These are phyloP conservation scores for Plasmodium sp. DNA, from an alignment of 169 alveolate species.

Conservation along the genomic window DNA sequence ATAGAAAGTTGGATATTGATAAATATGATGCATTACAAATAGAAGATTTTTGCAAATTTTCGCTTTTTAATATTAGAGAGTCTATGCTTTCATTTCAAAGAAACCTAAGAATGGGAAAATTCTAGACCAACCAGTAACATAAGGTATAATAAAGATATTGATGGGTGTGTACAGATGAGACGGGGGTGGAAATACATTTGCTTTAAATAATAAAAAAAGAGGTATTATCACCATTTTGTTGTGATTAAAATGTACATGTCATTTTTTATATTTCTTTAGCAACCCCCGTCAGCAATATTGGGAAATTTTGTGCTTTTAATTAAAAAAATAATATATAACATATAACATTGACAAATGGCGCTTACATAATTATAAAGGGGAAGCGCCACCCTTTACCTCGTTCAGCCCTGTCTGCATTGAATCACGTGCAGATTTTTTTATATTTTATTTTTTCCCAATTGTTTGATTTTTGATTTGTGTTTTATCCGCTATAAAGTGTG, in stretches of 20 bases:
- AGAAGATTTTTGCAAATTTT: constrained; percentile 4
- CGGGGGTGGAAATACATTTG: background rate
- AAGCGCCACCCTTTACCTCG: background rate
- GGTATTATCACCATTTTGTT: background rate
- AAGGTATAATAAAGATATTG: background rate
- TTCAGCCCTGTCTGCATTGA: background rate
- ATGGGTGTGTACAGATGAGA: background rate
- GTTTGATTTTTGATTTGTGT: background rate
- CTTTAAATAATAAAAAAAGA: background rate
- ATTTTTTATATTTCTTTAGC: background rate
- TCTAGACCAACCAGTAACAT: background rate
- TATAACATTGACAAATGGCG: background rate
- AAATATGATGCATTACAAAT: constrained; percentile 4
- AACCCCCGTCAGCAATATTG: background rate
- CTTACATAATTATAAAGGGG: background rate
- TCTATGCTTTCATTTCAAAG: background rate
- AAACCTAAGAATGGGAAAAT: background rate
- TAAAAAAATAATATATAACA: background rate
- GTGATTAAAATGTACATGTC: background rate
- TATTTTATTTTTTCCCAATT: background rate
- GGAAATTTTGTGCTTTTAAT: background rate
- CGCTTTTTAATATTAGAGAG: background rate
- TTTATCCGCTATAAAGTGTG: background rate
- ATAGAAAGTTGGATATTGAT: background rate
- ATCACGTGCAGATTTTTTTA: background rate